Evolutionary conservation across 352 stramenopile species (phyloP), one percentile per base, ranked within the genome.

Genomic region (Globisporangium acanthophoron): DNA sequence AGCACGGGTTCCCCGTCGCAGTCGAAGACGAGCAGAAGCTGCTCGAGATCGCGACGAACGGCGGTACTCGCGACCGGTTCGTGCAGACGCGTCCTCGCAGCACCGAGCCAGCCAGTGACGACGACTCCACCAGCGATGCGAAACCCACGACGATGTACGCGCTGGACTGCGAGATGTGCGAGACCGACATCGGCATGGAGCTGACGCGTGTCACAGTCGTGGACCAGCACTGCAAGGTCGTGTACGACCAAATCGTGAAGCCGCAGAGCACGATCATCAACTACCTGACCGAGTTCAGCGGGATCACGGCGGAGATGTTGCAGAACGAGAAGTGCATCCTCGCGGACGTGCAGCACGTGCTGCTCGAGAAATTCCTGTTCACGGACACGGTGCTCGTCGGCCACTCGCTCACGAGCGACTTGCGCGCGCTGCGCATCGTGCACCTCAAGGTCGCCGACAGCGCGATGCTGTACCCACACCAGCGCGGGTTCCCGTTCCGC

Each of bases 111-210:
- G 4, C 12, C 52, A 48, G 31, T 2, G 49, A 66, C 21, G 57
- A 61, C 18, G 44, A 57, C 6, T 37, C 52, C 2, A 12, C 27
- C 15, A 21, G 16, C 9, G 35, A 11, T 11, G 33, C 33, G 33
- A 37, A 37, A 11, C 33, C 11, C 35, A 41, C 37, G 37, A 15
- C 57, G 35, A 71, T 92, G 44, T 84, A 87, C 55, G 87, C 82
- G n/a, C 49, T 96, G 45, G 87, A 96, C 55, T 96, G 87, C 62
- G 87, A 96, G 58, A 96, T 96, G 87, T 94, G 86, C 53, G 80
- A 94, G 65, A 96, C 87, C 2, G 85, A 89, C 48, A 66, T 93
- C 33, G 87, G 87, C 27, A 83, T 85, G 68, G 84, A 93, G 60
- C 68, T 95, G 18, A 94, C 87, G 48, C 84, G 87, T 24, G 71